Base-by-base conservation (phyloP, 2,329 filamentous ascomycete genomes). In the Lasiodiplodia theobromae region DNA sequence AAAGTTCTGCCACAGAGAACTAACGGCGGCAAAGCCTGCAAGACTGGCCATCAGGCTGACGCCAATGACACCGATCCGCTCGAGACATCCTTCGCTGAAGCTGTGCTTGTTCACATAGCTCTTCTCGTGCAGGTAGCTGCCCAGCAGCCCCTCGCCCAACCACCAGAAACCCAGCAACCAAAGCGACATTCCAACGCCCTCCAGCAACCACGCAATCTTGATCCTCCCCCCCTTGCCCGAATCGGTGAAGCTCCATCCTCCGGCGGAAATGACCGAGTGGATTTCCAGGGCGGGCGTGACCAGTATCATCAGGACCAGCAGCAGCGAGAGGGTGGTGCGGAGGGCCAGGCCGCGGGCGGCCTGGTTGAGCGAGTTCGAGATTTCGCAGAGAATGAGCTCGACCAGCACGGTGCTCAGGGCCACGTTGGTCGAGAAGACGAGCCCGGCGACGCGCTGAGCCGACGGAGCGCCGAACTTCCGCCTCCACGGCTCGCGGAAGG, bases 11-110 rank as follows among this genome's bases (percentile, higher is more conserved):
- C 93, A 97, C 1, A 94, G 89, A 1, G 92, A 91, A 28, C 92
- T 94, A 40, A 96, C 91, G n/a, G 92, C 92, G 6, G 93, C 93
- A 74, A 96, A 97, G 0, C 93, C 93, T 7, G 93, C 93, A n/a
- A 97, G 83, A 16, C 94, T 86, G 18, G 93, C 93, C 92, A 97
- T 96, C 66, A 96, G 81, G 58, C 91, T 90, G 68, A 96, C 93
- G 3, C 93, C 93, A 71, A 96, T 93, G 51, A 97, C 90, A 14
- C 93, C 93, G 31, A 97, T 89, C 54, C 93, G 78, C 72, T 88
- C 86, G 56, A 88, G 76, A 73, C 86, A 87, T 38, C 85, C 86
- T 73, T 88, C 85, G 57, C 83, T 85, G 66, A 88, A 82, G 28
- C 79, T 81, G 68, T 84, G 80, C 14, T 80, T 73, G 56, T 80